Base-by-base conservation (phyloP, 768 basidiomycete genomes). In the Hericium erinaceus region DNA sequence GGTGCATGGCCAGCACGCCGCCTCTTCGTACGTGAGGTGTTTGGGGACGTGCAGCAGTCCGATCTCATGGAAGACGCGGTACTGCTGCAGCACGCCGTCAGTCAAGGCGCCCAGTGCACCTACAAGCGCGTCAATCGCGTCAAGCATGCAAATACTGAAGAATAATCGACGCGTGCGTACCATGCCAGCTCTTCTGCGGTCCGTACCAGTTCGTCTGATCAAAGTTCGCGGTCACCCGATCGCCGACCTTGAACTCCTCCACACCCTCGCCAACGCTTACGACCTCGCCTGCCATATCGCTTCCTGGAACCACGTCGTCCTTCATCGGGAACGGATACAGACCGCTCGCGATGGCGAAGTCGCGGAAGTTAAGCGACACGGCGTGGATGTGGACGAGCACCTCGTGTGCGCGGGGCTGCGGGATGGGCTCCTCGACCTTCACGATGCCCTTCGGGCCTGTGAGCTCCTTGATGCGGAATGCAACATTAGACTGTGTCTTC, bases 11-110 rank as follows among this genome's bases (percentile, higher is more conserved):
- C 88, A 70, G 22, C 83, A 83, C 0, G 85, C 80, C 0, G 79
- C 86, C 65, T 89, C 81, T 59, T 82, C 80, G 61, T 80, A 84
- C 2, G 76, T 77, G 18, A 87, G 73, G 65, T 84, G 78, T 16
- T 75, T 67, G 0, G 87, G 81, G 58, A 84, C 72, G 40, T 64
- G 60, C 37, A 85, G 75, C 39, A 85, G 69, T 6, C 10, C 18
- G 16, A 55, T 38, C 46, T 49, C 74, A 9, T 75, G 76, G 57
- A 84, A 77, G n/a, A 73, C 70, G 56, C 75, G 73, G 61, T 82
- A 83, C 58, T 83, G 74, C 1, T 78, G 77, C 58, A 85, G 64
- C 1, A 82, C 77, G 6, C 83, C 83, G 49, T 79, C 76, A 11
- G 70, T 66, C 13, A 71, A 68, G 1, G 75, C 81, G 4, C 83